Percentiles rank a stretch among this genome's conserved stretches.
These are phyloP conservation scores for Colletotrichum musicola DNA, from an alignment of 2,329 filamentous ascomycete genomes.

Conservation along the genomic window DNA sequence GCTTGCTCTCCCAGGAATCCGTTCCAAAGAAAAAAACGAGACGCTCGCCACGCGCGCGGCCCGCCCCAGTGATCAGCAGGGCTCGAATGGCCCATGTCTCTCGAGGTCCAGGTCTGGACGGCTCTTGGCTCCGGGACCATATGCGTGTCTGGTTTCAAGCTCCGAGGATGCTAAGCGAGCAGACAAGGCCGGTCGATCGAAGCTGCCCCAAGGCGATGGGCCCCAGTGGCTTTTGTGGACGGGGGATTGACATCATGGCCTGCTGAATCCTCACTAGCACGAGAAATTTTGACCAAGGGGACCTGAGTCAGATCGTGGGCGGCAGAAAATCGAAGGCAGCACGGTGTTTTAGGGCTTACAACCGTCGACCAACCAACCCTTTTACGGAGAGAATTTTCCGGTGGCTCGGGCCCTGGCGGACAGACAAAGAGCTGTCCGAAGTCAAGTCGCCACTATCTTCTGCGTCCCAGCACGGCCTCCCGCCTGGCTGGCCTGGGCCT, in stretches of 20 bases:
- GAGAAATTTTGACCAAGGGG: background rate
- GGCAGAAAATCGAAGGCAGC: background rate
- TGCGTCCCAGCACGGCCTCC: constrained; percentile 15
- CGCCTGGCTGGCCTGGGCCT: background rate
- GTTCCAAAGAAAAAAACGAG: background rate
- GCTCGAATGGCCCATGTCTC: constrained; percentile 32
- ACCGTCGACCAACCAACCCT: background rate
- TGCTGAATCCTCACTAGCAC: constrained; percentile 31
- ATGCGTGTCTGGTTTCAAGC: background rate
- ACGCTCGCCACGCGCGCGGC: constrained; percentile 16
- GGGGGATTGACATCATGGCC: constrained; percentile 29
- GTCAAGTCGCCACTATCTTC: constrained; percentile 26
- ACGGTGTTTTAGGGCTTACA: constrained; percentile 3
- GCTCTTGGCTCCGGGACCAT: background rate
- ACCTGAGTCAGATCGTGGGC: constrained; percentile 24
- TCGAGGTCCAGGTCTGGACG: constrained; percentile 18
- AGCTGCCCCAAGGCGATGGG: constrained; percentile 23
- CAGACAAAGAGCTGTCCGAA: background rate
- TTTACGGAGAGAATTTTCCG: constrained; percentile 19
- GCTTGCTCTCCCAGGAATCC: background rate
- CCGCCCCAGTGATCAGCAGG: constrained; percentile 32
- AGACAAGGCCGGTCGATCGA: constrained; percentile 10
- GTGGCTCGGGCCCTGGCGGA: background rate
- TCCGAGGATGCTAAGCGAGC: background rate
- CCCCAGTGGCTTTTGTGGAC: constrained; percentile 15